A percentile compares a stretch with the other conserved stretches of the same genome.
Evolutionary conservation across 2,329 filamentous ascomycete species (phyloP).

Genomic region (Capronia epimyces): DNA sequence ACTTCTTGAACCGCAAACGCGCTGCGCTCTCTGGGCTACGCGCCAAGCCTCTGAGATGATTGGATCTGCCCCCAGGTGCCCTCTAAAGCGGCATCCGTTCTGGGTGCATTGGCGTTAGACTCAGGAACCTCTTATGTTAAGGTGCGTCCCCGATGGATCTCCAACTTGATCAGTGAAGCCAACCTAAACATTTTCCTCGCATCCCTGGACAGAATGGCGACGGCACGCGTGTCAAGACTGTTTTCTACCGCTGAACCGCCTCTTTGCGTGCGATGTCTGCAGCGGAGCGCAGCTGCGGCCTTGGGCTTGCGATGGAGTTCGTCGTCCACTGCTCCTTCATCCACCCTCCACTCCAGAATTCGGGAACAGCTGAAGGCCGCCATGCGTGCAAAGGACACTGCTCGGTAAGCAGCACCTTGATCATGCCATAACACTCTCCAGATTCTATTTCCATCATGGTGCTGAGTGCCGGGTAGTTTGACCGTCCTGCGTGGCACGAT

Average conservation of each 20-base stretch:
- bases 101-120: background rate
- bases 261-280: conserved; percentile 18
- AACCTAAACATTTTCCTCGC: background rate
- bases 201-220: conserved; percentile 7
- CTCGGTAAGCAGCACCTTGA: conserved; percentile 33
- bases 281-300: conserved; percentile 9
- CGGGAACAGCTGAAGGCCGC: conserved; percentile 45
- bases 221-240: conserved; percentile 2
- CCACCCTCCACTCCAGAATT: conserved; percentile 41
- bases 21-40: background rate
- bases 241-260: conserved; percentile 1
- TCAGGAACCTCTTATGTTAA: background rate
- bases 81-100: background rate
- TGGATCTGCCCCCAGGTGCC: background rate
- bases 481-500: conserved; percentile 47
- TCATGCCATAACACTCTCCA: background rate
- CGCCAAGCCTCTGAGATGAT: background rate
- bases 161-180: background rate
- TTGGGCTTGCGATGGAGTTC: conserved; percentile 41
- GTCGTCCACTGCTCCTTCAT: conserved; percentile 34
- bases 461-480: conserved; percentile 32
- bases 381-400: conserved; percentile 46
- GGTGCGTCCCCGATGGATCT: background rate
- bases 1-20: background rate
- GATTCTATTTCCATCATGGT: background rate